Conservation (phyloP, 2,329 filamentous ascomycete genomes). For the Phaeomoniella chlamydospora region DNA sequence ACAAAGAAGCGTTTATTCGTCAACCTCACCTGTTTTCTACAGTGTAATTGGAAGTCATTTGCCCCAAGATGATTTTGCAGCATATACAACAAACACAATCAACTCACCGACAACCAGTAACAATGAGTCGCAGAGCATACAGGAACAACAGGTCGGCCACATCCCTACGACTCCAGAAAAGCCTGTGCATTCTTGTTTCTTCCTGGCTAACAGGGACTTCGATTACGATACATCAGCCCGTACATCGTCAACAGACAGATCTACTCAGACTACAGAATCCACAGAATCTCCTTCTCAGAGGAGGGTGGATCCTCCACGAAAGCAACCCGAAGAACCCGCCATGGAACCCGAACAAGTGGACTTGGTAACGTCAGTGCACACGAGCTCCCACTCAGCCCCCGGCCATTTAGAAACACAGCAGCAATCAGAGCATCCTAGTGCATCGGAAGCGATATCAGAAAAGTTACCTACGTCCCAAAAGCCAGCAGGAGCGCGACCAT, state of each 20-base stretch:
- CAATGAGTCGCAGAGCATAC: no score
- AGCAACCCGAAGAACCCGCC: background rate
- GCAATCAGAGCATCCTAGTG: no score
- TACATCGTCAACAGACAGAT: background rate
- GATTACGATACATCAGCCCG: background rate
- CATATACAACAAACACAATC: no score
- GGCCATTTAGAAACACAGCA: no score
- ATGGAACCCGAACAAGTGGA: background rate
- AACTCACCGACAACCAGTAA: no score
- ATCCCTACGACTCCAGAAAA: no score
- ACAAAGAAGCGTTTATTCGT: no score
- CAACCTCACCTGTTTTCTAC: no score
- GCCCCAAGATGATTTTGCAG: no score
- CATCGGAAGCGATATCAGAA: background rate
- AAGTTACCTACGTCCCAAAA: background rate
- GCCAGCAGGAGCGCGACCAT: background rate
- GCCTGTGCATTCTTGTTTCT: background rate
- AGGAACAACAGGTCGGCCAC: no score
- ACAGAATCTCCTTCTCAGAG: background rate
- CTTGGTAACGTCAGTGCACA: background rate
- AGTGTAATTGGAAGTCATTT: no score
- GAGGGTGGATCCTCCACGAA: background rate
- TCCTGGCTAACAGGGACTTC: background rate
- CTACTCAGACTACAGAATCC: background rate
- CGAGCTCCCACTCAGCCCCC: background rate